These are phyloP conservation scores for Cinnamomum micranthum DNA, from an alignment of 164 flowering plant species.

Conservation along the genomic window DNA sequence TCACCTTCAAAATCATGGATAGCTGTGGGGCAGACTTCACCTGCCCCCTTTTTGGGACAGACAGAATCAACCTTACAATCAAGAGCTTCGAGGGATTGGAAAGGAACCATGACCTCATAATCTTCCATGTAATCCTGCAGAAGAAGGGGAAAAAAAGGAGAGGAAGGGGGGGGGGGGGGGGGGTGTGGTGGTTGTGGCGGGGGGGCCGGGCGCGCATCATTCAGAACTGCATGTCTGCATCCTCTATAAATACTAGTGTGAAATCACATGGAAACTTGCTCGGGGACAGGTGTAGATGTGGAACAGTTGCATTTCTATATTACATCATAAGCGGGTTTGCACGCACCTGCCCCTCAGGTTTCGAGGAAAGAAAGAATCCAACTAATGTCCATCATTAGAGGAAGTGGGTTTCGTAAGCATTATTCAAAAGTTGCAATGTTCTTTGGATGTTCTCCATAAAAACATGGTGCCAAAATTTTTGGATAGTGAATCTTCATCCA, in stretches of 20 bases:
- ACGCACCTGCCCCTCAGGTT: background rate
- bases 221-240: too few relatives aligned
- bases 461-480: too few relatives aligned
- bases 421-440: too few relatives aligned
- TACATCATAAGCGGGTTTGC: too few relatives aligned
- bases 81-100: constrained; percentile 90
- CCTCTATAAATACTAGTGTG: too few relatives aligned
- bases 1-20: constrained; percentile 99
- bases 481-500: too few relatives aligned
- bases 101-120: constrained; percentile 90
- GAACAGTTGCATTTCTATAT: background rate
- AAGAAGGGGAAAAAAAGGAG: background rate
- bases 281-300: too few relatives aligned
- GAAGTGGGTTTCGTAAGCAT: too few relatives aligned
- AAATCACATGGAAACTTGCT: too few relatives aligned
- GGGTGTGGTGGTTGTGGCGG: background rate
- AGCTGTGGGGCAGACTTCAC: constrained; percentile 88
- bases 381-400: too few relatives aligned
- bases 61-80: constrained; percentile 89
- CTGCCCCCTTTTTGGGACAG: constrained; percentile 76
- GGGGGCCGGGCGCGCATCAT: background rate
- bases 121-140: constrained; percentile 96
- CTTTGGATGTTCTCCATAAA: too few relatives aligned
- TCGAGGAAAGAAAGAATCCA: too few relatives aligned
- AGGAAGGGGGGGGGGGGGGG: background rate